These are phyloP conservation scores for Linum lewisii DNA, from an alignment of 345 rosid species.

Conservation along the genomic window DNA sequence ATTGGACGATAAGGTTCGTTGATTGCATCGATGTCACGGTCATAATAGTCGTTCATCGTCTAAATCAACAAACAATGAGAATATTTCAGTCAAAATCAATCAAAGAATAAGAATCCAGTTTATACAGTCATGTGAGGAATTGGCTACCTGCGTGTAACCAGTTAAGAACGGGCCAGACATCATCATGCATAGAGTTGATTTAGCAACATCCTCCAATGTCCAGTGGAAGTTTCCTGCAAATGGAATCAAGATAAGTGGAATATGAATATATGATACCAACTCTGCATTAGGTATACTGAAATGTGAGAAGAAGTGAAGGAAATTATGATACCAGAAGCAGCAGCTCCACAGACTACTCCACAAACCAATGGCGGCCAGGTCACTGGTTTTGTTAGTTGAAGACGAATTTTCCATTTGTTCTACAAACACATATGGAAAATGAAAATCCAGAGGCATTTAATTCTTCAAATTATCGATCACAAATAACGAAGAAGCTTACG, in stretches of 20 bases:
- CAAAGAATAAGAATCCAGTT: constrained; percentile 8
- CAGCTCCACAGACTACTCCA: constrained; percentile 98
- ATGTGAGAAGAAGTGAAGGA: neutral
- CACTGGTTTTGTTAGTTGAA: constrained; percentile 92
- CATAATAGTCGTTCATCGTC: constrained; percentile 95
- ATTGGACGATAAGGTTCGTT: constrained; percentile 98
- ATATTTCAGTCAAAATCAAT: constrained; percentile 8
- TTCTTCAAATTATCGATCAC: neutral
- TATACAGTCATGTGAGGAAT: constrained; percentile 3
- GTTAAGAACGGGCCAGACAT: constrained; percentile 98
- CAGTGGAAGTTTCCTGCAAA: constrained; percentile 86
- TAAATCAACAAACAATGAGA: constrained; percentile 22
- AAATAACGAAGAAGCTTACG: constrained; percentile 27
- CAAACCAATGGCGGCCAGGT: constrained; percentile 98
- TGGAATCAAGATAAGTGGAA: neutral
- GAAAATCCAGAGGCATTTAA: neutral
- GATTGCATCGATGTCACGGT: constrained; percentile 92
- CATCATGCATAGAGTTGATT: constrained; percentile 82
- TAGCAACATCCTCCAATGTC: constrained; percentile 83
- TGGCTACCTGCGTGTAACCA: constrained; percentile 81
- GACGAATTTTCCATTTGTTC: constrained; percentile 98
- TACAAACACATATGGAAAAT: constrained; percentile 19
- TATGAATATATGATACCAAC: neutral
- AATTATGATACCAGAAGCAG: constrained; percentile 69
- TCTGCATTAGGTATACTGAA: too few relatives aligned